These are phyloP conservation scores for Dendrobium nobile DNA, from an alignment of 106 monocot genomes.

Conservation along the genomic window DNA sequence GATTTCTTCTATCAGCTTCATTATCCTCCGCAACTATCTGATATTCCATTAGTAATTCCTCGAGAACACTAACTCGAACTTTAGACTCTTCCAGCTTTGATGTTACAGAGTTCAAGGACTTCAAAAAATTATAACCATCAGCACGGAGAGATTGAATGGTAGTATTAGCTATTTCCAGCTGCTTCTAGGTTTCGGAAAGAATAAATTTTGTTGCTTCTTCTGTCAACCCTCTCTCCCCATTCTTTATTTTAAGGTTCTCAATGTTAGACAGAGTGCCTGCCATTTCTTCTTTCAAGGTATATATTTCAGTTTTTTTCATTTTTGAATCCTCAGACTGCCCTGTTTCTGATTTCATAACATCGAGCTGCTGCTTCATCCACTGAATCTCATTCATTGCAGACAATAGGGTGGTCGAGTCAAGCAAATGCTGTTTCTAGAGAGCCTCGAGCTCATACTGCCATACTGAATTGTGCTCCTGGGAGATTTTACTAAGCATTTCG, in stretches of 20 bases:
- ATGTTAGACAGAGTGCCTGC: constrained; percentile 27
- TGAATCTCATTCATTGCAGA: constrained; percentile 71
- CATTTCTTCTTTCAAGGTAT: constrained; percentile 29
- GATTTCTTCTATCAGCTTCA: constrained; percentile 20
- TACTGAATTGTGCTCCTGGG: constrained; percentile 50
- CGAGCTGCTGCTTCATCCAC: constrained; percentile 53
- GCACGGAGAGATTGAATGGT: constrained; percentile 40
- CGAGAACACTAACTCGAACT: constrained; percentile 25
- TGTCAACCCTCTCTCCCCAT: constrained; percentile 32
- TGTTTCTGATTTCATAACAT: constrained; percentile 32
- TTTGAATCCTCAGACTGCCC: constrained; percentile 24
- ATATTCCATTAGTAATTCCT: constrained; percentile 33
- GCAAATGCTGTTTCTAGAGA: constrained; percentile 53
- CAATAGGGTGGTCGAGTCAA: constrained; percentile 46
- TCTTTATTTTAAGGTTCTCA: constrained; percentile 36
- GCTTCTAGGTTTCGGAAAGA: constrained; percentile 41
- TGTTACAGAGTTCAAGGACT: constrained; percentile 34
- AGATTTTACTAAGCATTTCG: constrained; percentile 47
- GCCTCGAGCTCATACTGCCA: constrained; percentile 86
- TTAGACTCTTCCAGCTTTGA: constrained; percentile 64
- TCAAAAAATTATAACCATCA: constrained; percentile 43
- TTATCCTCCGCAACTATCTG: constrained; percentile 37
- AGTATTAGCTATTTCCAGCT: constrained; percentile 51
- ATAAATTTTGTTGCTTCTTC: constrained; percentile 35
- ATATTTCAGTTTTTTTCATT: constrained; percentile 17